Conservation (phyloP, 73 alveolate species). For the Paramecium sexaurelia region DNA sequence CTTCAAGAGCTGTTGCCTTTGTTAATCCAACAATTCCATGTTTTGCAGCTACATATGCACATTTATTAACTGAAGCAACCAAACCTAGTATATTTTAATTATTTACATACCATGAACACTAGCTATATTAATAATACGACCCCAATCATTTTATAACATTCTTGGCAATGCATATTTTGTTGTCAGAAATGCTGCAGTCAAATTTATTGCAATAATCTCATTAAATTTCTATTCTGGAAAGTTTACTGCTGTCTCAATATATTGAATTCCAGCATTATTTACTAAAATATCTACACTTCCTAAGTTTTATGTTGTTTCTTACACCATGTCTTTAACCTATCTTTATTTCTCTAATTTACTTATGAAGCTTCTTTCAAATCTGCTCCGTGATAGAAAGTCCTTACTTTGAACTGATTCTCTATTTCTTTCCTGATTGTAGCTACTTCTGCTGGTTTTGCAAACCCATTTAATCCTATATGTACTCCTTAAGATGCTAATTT, state of each 20-base stretch:
- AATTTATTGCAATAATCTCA: constrained; percentile 59
- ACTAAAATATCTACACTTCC: constrained; percentile 67
- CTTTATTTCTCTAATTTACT: background rate
- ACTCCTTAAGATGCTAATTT: constrained; percentile 59
- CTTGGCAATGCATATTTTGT: constrained; percentile 58
- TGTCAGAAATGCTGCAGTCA: constrained; percentile 63
- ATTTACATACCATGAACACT: constrained; percentile 62
- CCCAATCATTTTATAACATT: constrained; percentile 64
- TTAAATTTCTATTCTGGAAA: constrained; percentile 58
- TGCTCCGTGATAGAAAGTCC: constrained; percentile 48
- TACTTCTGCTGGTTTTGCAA: constrained; percentile 53
- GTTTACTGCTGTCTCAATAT: constrained; percentile 53
- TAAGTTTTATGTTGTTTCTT: background rate
- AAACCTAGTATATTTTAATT: background rate
- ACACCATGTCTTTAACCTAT: constrained; percentile 54
- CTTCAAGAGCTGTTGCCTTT: constrained; percentile 68
- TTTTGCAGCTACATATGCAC: constrained; percentile 71
- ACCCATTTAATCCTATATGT: constrained; percentile 61
- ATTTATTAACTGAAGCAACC: constrained; percentile 69
- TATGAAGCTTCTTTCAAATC: constrained; percentile 51
- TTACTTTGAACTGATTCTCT: constrained; percentile 33
- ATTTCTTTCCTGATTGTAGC: constrained; percentile 27
- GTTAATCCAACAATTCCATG: constrained; percentile 72
- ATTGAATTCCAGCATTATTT: constrained; percentile 70
- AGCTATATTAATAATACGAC: constrained; percentile 67